A percentile compares a stretch with the other conserved stretches of the same genome.
These are phyloP conservation scores for Dendrocalamus latiflorus DNA, from an alignment of 202 grass and related monocot species.

Conservation along the genomic window DNA sequence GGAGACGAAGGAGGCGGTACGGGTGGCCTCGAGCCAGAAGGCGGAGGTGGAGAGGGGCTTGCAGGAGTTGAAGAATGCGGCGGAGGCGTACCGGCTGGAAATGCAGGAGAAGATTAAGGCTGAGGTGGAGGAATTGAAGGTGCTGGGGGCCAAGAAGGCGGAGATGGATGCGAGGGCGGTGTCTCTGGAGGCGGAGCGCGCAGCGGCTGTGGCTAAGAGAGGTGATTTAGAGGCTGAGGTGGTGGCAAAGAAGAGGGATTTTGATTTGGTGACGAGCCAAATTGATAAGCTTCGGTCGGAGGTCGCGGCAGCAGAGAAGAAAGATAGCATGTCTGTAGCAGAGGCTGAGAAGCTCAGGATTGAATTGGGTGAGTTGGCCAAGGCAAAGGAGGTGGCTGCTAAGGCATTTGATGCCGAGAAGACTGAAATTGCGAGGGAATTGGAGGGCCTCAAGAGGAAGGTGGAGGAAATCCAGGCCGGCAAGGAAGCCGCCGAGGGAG, in stretches of 20 bases:
- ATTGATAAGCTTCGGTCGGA: conserved; percentile 17
- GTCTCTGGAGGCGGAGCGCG: conserved; percentile 22
- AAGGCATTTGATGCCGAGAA: conserved; percentile 32
- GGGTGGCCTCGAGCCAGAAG: conserved; percentile 16
- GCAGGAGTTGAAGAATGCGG: conserved; percentile 5
- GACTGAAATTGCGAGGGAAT: not conserved
- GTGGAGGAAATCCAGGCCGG: conserved; percentile 30
- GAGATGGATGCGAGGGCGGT: conserved; percentile 24
- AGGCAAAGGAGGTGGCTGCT: conserved; percentile 34
- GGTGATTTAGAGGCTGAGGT: conserved; percentile 31
- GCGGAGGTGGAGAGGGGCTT: conserved; percentile 19
- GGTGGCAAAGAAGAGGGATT: conserved; percentile 16
- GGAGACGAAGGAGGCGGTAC: conserved; percentile 9
- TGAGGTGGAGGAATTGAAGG: conserved; percentile 32
- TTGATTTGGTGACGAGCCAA: conserved; percentile 33
- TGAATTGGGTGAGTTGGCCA: conserved; percentile 26
- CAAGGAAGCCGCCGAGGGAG: conserved; percentile 32
- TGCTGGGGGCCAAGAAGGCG: conserved; percentile 14
- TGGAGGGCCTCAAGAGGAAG: conserved; percentile 21
- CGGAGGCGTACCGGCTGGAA: not conserved
- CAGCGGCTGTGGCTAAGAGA: conserved; percentile 10
- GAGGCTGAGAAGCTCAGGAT: conserved; percentile 35
- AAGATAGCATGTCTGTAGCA: not conserved
- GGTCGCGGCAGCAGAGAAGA: conserved; percentile 19
- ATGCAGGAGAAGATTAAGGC: conserved; percentile 23